phyloP scores from a whole-genome alignment of 257 asterid genomes.

The Gentiana macrophylla region DNA sequence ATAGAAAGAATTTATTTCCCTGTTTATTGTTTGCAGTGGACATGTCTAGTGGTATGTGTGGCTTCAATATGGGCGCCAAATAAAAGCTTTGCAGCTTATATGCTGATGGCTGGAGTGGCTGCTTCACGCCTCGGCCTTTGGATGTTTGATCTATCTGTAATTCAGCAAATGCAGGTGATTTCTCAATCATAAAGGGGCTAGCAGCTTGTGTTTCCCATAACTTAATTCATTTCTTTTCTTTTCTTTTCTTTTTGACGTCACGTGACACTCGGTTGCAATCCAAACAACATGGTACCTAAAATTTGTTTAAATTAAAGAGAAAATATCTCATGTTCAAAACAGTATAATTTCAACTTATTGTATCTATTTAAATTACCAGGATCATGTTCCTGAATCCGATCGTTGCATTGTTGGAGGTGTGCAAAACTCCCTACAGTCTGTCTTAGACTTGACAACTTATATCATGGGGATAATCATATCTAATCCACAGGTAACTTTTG shows the following conservation, averaged over 20 bases:
- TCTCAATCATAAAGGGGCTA: background rate
- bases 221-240: too few species aligned
- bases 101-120: slow-evolving; percentile 81
- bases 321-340: background rate
- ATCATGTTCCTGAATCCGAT: slow-evolving; percentile 53
- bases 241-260: too few species aligned
- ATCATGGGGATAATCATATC: slow-evolving; percentile 65
- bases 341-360: background rate
- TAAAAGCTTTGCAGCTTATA: slow-evolving; percentile 38
- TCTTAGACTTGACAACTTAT: slow-evolving; percentile 76
- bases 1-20: background rate
- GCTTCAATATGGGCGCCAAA: slow-evolving; percentile 50
- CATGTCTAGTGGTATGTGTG: slow-evolving; percentile 54
- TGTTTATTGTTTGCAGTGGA: slow-evolving; percentile 46
- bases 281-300: too few species aligned
- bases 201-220: too few species aligned
- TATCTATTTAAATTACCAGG: slow-evolving; percentile 30
- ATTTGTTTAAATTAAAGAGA: too few species aligned
- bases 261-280: too few species aligned
- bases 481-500: slow-evolving; percentile 53
- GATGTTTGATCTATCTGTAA: slow-evolving; percentile 83
- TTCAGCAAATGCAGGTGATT: slow-evolving; percentile 90
- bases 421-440: slow-evolving; percentile 77
- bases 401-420: slow-evolving; percentile 89
- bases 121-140: slow-evolving; percentile 88